Percentiles rank a stretch among this genome's conserved stretches.
Evolutionary conservation across 2,329 filamentous ascomycete genomes (phyloP).

Genomic region (Cryphonectria nitschkei): DNA sequence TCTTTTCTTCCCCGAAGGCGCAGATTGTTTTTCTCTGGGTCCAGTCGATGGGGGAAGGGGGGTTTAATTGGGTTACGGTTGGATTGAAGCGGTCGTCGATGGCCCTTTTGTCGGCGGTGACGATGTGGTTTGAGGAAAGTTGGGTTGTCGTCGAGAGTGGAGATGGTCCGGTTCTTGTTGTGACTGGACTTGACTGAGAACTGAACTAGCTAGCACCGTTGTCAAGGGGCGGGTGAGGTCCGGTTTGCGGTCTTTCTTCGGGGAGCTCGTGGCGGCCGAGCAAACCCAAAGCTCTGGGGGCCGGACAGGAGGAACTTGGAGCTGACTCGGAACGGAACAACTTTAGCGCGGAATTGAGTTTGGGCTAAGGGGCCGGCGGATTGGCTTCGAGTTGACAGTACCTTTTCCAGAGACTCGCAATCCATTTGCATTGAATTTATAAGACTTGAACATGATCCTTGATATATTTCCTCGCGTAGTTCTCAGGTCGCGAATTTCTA

Average conservation of each 20-base stretch:
- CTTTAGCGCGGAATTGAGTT: slow-evolving; percentile 8
- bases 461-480: background rate
- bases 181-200: background rate
- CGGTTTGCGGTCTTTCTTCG: slow-evolving; percentile 23
- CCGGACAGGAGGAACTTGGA: slow-evolving; percentile 2
- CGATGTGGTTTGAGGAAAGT: background rate
- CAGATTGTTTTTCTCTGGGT: background rate
- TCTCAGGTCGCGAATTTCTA: background rate
- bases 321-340: slow-evolving; percentile 25
- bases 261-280: slow-evolving; percentile 9
- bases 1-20: background rate
- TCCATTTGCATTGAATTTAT: background rate
- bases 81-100: slow-evolving; percentile 7
- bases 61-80: background rate
- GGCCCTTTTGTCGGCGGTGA: slow-evolving; percentile 4
- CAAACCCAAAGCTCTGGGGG: background rate
- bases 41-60: background rate
- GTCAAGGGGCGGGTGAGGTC: slow-evolving; percentile 23
- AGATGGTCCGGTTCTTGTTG: slow-evolving; percentile 18
- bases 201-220: slow-evolving; percentile 15
- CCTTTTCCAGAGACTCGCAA: background rate
- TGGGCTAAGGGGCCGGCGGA: background rate
- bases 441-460: background rate
- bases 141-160: slow-evolving; percentile 26
- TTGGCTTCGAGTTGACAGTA: no score